Base-by-base conservation (phyloP, 2,329 filamentous ascomycete genomes). In the Stachybotrys chartarum region DNA sequence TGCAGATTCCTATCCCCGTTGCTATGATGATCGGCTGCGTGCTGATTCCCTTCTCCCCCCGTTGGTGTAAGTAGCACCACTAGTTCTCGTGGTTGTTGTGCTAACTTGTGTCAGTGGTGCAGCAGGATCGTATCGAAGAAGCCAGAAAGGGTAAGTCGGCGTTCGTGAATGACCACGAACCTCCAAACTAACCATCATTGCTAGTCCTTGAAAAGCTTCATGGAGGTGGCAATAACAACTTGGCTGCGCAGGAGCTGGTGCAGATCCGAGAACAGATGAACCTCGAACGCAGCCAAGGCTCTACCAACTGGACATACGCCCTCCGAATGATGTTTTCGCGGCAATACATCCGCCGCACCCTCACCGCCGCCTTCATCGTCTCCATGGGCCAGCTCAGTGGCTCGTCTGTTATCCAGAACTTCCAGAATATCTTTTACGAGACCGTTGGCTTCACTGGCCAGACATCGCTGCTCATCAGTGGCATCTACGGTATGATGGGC, bases 381-480 rank as follows among this genome's bases (percentile, higher is more conserved):
- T 63, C 64, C 30, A 65, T 70, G 59, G 65, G 61, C 42, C 65
- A 68, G 54, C 62, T 71, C 11, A 64, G 61, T 7, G 67, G 66
- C 12, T 63, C 63, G 14, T 57, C 59, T 17, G 59, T 67, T 17
- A 66, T 70, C 24, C 68, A 70, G 52, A 70, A 68, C 57, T 71
- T 65, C 55, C 68, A 71, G 49, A 61, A 56, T 3, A 57, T 70
- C n/a, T 59, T 70, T 42, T 70, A 73, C 50, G 70, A 73, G 57
- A 70, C 75, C 24, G 69, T 80, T 53, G 76, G 74, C 59, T 75
- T 78, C 24, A 74, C 76, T 55, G 76, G 76, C 62, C 72, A 72
- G 57, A 71, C 72, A 6, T 71, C 76, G 30, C 68, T 79, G 4
- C 67, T 80, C 16, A 78, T 78, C 30, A 75, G 75, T 53, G 78